These are phyloP conservation scores for Zea luxurians DNA, from an alignment of 176 grass and related monocot genomes.

Conservation along the genomic window DNA sequence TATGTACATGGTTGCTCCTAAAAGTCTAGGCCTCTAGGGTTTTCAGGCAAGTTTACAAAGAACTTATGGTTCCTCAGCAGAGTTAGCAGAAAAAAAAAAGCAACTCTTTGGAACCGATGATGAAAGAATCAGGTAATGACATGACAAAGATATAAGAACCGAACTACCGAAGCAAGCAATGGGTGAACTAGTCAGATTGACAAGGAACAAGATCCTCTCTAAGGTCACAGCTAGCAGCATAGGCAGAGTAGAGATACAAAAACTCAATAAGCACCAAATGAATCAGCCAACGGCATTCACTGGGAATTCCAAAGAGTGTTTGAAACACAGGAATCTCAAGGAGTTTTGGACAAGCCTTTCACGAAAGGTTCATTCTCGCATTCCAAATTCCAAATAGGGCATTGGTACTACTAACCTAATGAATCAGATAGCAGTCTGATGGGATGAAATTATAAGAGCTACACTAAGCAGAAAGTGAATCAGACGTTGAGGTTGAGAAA, in stretches of 20 bases:
- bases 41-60: neutral
- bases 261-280: neutral
- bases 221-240: neutral
- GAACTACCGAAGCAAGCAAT: neutral
- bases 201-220: neutral
- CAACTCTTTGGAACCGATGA: neutral
- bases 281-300: slow-evolving; percentile 3
- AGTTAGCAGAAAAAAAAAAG: slow-evolving; percentile 10
- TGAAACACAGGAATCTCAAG: neutral
- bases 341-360: neutral
- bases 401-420: neutral
- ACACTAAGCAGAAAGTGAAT: neutral
- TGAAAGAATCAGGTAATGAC: slow-evolving; percentile 8
- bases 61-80: neutral
- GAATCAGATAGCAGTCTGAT: slow-evolving; percentile 3
- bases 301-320: neutral
- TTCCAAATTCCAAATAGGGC: neutral
- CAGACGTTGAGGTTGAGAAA: neutral
- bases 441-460: slow-evolving; percentile 3
- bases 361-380: neutral
- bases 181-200: slow-evolving; percentile 33
- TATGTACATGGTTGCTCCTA: slow-evolving; percentile 5
- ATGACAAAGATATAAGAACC: neutral
- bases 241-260: neutral
- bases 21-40: neutral